These are phyloP conservation scores for Cylindrotheca closterium DNA, from an alignment of 108 stramenopile species.

Conservation along the genomic window DNA sequence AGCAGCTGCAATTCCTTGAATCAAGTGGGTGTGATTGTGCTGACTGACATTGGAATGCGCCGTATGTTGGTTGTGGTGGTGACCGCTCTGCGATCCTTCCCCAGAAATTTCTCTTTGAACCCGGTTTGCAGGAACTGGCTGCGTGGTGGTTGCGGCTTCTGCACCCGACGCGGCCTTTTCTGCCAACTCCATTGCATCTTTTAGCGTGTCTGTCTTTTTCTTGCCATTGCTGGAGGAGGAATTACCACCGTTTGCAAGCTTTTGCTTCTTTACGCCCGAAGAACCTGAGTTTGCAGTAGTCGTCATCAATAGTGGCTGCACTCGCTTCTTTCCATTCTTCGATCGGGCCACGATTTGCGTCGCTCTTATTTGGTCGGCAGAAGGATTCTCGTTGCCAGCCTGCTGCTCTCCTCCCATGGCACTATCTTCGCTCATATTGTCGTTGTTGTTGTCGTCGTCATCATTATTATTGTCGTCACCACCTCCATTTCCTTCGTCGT, in stretches of 20 bases:
- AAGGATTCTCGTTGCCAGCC: neutral
- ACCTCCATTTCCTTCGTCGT: slow-evolving; percentile 14
- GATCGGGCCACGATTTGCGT: slow-evolving; percentile 26
- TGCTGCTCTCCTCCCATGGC: too few species aligned
- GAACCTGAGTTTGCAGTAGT: slow-evolving; percentile 15
- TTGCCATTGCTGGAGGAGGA: neutral
- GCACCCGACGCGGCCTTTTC: slow-evolving; percentile 43
- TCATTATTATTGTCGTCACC: slow-evolving; percentile 18
- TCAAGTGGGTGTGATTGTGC: neutral
- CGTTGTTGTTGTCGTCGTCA: slow-evolving; percentile 12
- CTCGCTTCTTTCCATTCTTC: slow-evolving; percentile 64
- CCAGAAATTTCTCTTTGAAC: neutral
- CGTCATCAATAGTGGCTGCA: slow-evolving; percentile 54
- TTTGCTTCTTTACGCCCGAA: slow-evolving; percentile 13
- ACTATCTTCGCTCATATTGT: slow-evolving; percentile 11
- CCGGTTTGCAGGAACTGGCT: neutral
- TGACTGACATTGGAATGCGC: slow-evolving; percentile 2
- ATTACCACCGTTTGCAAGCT: slow-evolving; percentile 1
- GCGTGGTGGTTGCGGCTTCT: slow-evolving; percentile 20
- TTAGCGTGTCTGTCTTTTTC: slow-evolving; percentile 43
- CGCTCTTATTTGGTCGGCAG: slow-evolving; percentile 18
- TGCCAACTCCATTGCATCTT: slow-evolving; percentile 60
- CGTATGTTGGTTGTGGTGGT: slow-evolving; percentile 8
- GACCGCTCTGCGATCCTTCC: slow-evolving; percentile 1
- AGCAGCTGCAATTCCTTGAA: slow-evolving; percentile 1